Evolutionary conservation across 176 grass and related monocot species (phyloP).

Genomic region (Secale cereale): DNA sequence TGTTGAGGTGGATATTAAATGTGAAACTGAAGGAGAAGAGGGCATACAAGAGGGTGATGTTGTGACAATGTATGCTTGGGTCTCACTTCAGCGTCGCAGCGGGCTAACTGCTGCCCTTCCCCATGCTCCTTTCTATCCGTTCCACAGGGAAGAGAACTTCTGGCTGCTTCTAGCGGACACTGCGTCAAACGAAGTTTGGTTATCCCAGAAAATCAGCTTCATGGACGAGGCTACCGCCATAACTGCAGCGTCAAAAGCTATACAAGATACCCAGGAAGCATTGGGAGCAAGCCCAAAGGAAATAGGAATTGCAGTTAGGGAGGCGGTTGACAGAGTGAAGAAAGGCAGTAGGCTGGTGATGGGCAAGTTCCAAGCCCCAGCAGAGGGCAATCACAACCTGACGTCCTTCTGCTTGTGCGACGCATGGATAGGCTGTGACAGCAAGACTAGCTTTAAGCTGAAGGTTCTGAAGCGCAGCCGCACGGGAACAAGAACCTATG

Average conservation of each 20-base stretch:
- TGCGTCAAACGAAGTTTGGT: slow-evolving; percentile 78
- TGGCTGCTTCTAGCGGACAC: slow-evolving; percentile 85
- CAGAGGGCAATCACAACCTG: slow-evolving; percentile 74
- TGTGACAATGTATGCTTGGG: slow-evolving; percentile 97
- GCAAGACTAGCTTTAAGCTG: slow-evolving; percentile 78
- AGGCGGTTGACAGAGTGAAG: slow-evolving; percentile 90
- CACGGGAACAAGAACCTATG: slow-evolving; percentile 64
- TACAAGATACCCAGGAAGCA: slow-evolving; percentile 88
- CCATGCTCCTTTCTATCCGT: slow-evolving; percentile 72
- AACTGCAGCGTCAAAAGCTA: slow-evolving; percentile 81
- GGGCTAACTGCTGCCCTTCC: slow-evolving; percentile 83
- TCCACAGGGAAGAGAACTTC: slow-evolving; percentile 97
- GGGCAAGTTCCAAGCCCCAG: slow-evolving; percentile 91
- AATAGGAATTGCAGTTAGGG: slow-evolving; percentile 64
- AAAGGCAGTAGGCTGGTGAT: slow-evolving; percentile 77
- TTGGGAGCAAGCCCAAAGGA: slow-evolving; percentile 63
- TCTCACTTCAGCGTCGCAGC: slow-evolving; percentile 68
- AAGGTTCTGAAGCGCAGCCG: slow-evolving; percentile 85
- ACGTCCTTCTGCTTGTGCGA: slow-evolving; percentile 79
- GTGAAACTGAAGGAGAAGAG: slow-evolving; percentile 97
- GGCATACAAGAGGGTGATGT: slow-evolving; percentile 91
- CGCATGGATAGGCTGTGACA: slow-evolving; percentile 80
- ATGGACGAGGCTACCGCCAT: slow-evolving; percentile 82
- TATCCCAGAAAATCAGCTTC: slow-evolving; percentile 93
- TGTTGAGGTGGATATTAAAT: slow-evolving; percentile 81